Percentiles rank a stretch among this genome's conserved stretches.
Conservation (phyloP, 306 rosid genomes). For the peach (Prunus persica) region Prunus_persica_NCBIv2 NC_034009.1:7527001-7527500, state of each 20-base stretch:
- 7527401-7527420: slow-evolving; percentile 14
- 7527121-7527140: too few relatives aligned
- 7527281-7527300: slow-evolving; percentile 14
- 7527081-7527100: not conserved
- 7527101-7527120: not conserved
- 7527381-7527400: slow-evolving; percentile 9
- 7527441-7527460: slow-evolving; percentile 23
- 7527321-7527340: slow-evolving; percentile 25
- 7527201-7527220: not conserved
- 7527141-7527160: not conserved
- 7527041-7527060: too few relatives aligned
- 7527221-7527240: not conserved
- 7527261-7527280: slow-evolving; percentile 16
- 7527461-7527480: not conserved
- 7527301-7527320: slow-evolving; percentile 5
- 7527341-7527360: slow-evolving; percentile 24
- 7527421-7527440: slow-evolving; percentile 3
- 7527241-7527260: not conserved
- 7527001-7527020: too few relatives aligned
- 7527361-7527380: slow-evolving; percentile 21
- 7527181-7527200: not conserved
- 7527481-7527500: not conserved
- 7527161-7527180: not conserved
- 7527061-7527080: not conserved
- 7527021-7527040: too few relatives aligned